A percentile compares a stretch with the other conserved stretches of the same genome.
phyloP scores from a whole-genome alignment of 805 yeast genomes.

The Kluyveromyces dobzhanskii region DNA sequence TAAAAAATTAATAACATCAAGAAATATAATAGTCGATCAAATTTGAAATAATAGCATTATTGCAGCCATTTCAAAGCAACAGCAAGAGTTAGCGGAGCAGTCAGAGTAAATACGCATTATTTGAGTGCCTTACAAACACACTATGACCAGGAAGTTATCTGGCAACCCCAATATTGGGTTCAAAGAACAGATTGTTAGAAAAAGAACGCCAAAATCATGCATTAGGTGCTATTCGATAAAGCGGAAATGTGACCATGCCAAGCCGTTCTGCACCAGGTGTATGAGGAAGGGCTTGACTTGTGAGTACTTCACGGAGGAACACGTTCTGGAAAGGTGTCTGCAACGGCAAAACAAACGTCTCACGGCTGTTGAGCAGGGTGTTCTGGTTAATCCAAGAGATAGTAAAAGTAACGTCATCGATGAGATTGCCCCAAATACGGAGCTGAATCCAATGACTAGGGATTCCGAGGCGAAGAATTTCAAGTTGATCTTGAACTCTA shows the following conservation, averaged over 20 bases:
- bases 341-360: background rate
- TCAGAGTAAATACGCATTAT: too few relatives aligned
- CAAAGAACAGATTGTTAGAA: constrained; percentile 1
- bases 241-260: constrained; percentile 2
- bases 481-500: constrained; percentile 2
- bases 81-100: too few relatives aligned
- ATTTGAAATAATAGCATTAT: too few relatives aligned
- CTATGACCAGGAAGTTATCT: too few relatives aligned
- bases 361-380: background rate
- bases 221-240: background rate
- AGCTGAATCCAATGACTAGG: constrained; percentile 1
- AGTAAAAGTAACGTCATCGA: too few relatives aligned
- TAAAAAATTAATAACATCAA: too few relatives aligned
- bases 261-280: constrained; percentile 1
- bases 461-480: constrained; percentile 2
- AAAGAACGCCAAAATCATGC: constrained; percentile 1
- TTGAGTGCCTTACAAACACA: too few relatives aligned
- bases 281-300: background rate
- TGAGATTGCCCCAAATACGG: constrained; percentile 2
- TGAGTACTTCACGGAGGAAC: constrained; percentile 2
- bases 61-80: too few relatives aligned
- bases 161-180: background rate
- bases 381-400: too few relatives aligned
- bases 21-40: too few relatives aligned
- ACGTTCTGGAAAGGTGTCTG: background rate